phyloP scores from a whole-genome alignment of 805 yeast species.

The Kodamaea hsintzibuensis region DNA sequence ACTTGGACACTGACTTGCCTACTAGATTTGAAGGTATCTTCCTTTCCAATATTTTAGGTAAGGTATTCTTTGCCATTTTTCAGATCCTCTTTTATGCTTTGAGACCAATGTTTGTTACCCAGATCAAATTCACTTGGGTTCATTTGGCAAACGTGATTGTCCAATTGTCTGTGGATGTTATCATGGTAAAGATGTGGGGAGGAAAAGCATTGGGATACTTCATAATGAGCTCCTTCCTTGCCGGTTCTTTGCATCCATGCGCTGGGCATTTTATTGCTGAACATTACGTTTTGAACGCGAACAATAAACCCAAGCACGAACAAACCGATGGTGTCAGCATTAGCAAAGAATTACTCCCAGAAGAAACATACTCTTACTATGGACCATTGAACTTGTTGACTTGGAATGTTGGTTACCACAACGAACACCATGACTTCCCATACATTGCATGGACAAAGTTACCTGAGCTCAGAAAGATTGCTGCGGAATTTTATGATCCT shows the following conservation, averaged over 20 bases:
- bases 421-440: constrained; percentile 96
- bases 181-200: constrained; percentile 65
- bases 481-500: constrained; percentile 78
- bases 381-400: constrained; percentile 76
- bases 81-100: constrained; percentile 88
- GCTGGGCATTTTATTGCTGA: constrained; percentile 98
- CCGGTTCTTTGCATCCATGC: constrained; percentile 90
- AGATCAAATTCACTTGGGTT: constrained; percentile 68
- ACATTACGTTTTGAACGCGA: constrained; percentile 68
- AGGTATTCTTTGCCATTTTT: constrained; percentile 86
- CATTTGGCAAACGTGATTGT: constrained; percentile 67
- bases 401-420: constrained; percentile 94
- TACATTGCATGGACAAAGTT: constrained; percentile 87
- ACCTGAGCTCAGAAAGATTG: constrained; percentile 62
- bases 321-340: constrained; percentile 24
- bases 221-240: constrained; percentile 74
- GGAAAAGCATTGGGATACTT: constrained; percentile 64
- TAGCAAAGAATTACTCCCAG: constrained; percentile 43
- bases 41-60: constrained; percentile 76
- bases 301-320: constrained; percentile 47
- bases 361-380: constrained; percentile 87
- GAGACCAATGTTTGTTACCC: constrained; percentile 84
- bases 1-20: constrained; percentile 85
- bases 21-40: constrained; percentile 74
- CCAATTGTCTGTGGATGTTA: constrained; percentile 59